A percentile compares a stretch with the other conserved stretches of the same genome.
Conservation (phyloP, 371 early-diverging fungal genomes). For the Syncephalastrum contaminatum region DNA sequence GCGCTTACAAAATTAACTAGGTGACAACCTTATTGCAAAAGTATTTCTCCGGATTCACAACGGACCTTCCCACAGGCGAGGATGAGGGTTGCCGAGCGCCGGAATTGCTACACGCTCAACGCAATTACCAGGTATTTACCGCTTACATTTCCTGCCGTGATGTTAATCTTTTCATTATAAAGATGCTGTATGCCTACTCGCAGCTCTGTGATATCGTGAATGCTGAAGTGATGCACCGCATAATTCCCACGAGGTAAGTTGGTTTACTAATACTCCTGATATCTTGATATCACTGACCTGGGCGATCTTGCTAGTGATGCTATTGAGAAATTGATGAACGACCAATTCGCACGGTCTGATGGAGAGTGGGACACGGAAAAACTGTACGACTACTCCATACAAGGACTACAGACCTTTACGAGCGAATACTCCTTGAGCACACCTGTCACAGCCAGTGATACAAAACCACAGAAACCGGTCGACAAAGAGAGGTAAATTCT, state of each 20-base stretch:
- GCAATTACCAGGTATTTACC: constrained; percentile 39
- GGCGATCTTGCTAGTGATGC: constrained; percentile 38
- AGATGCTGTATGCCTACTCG: constrained; percentile 66
- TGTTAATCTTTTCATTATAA: not conserved
- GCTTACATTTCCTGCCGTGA: not conserved
- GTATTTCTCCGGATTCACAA: constrained; percentile 62
- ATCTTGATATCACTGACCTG: not conserved
- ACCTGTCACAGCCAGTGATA: constrained; percentile 9
- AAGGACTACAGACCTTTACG: constrained; percentile 15
- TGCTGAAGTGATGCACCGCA: constrained; percentile 52
- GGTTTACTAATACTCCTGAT: not conserved
- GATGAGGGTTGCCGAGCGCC: constrained; percentile 15
- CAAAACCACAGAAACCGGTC: constrained; percentile 5
- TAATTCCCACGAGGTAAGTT: constrained; percentile 56
- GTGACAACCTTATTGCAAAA: constrained; percentile 62
- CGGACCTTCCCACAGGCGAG: constrained; percentile 20
- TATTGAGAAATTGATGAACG: constrained; percentile 54
- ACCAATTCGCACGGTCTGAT: constrained; percentile 34
- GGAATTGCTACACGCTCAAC: constrained; percentile 33
- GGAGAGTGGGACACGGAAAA: constrained; percentile 18
- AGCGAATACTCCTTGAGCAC: not conserved
- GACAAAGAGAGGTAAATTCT: constrained; percentile 32
- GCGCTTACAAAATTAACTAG: constrained; percentile 20
- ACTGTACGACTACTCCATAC: constrained; percentile 27
- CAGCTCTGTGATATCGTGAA: constrained; percentile 55